A percentile compares a stretch with the other conserved stretches of the same genome.
phyloP scores from a whole-genome alignment of 495 filamentous ascomycete genomes.

The Glonium stellatum region DNA sequence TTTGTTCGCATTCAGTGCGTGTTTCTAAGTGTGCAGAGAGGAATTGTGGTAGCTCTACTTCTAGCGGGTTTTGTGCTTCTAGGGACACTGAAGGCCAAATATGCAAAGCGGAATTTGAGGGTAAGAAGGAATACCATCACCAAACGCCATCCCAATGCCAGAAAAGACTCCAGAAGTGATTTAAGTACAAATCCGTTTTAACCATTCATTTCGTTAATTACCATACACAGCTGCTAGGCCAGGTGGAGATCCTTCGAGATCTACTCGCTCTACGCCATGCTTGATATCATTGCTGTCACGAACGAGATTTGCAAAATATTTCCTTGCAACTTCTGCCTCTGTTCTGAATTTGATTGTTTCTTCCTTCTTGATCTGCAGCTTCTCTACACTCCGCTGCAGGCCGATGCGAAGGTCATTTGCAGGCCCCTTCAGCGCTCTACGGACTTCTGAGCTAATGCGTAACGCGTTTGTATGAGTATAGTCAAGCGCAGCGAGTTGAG shows the following conservation, averaged over 20 bases:
- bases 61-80: neutral
- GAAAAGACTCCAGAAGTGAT: neutral
- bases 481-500: conserved; percentile 70
- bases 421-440: conserved; percentile 78
- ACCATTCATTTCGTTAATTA: neutral
- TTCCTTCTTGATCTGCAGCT: conserved; percentile 66
- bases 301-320: conserved; percentile 72
- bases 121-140: neutral
- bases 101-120: neutral
- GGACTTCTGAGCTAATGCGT: conserved; percentile 74
- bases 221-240: conserved; percentile 30
- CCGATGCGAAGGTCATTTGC: conserved; percentile 72
- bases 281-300: conserved; percentile 65
- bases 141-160: neutral
- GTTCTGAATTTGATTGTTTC: conserved; percentile 58
- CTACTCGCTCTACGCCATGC: conserved; percentile 66
- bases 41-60: neutral
- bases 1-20: neutral
- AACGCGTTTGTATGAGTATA: conserved; percentile 84
- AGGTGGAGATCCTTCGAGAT: conserved; percentile 65
- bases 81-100: neutral
- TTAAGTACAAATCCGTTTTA: neutral
- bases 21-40: neutral
- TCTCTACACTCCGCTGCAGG: conserved; percentile 73
- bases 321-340: conserved; percentile 37